phyloP scores from a whole-genome alignment of 2,329 filamentous ascomycete species.

The Cercospora canescens region DNA sequence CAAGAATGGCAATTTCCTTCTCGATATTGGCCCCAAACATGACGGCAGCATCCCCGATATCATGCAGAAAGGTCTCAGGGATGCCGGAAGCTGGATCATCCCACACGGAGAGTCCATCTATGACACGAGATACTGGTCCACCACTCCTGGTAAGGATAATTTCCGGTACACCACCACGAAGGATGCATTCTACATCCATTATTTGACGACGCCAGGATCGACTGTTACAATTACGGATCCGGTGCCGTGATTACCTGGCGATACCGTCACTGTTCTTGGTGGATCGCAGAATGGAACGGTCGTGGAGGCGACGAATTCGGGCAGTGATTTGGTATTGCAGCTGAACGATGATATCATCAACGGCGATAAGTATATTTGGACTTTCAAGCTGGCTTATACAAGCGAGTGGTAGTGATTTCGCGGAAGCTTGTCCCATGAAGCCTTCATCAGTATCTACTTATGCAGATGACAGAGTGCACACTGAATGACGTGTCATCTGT shows the following conservation, averaged over 20 bases:
- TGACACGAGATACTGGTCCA: constrained; percentile 12
- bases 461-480: no score
- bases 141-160: not conserved
- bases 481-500: no score
- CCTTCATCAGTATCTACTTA: no score
- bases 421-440: no score
- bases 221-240: constrained; percentile 1
- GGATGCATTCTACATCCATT: constrained; percentile 53
- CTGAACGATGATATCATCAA: not conserved
- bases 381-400: not conserved
- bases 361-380: not conserved
- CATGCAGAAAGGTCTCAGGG: constrained; percentile 2
- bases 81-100: constrained; percentile 16
- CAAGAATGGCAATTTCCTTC: constrained; percentile 32
- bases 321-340: not conserved
- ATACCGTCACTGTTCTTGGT: not conserved
- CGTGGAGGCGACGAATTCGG: not conserved
- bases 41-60: constrained; percentile 13
- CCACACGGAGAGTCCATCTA: constrained; percentile 11
- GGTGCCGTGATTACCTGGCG: not conserved
- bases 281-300: not conserved
- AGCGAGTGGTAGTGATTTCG: not conserved
- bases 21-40: constrained; percentile 28
- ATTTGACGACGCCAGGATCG: constrained; percentile 40
- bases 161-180: constrained; percentile 52